Base-by-base conservation (phyloP, 164 flowering plant genomes). In the Stephania cephalantha region DNA sequence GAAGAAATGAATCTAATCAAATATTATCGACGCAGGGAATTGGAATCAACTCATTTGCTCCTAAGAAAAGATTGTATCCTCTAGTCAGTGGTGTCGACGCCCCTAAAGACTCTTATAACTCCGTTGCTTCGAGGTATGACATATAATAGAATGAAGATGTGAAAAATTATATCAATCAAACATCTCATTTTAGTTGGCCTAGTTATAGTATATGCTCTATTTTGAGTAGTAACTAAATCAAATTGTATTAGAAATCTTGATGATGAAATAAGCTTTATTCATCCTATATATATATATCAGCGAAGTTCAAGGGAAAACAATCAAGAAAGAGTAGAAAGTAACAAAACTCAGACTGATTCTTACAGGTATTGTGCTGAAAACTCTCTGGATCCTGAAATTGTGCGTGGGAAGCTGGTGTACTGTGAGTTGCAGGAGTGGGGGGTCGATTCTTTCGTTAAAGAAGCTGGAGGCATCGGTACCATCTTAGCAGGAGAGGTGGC, bases 341-440 rank as follows among this genome's bases (percentile, higher is more conserved):
- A 81, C 44, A 44, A 46, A 1, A 7, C 35, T 78, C 18, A 1
- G 25, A 7, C 1, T 13, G 18, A 69, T 42, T 44, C 9, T 17
- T 35, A 9, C 78, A 87, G 90, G 78, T 84, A 53, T 65, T 91
- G 95, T 63, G 0, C 69, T 9, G 82, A 81, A 6, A 70, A 77
- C n/a, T 67, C 94, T 44, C 71, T 93, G 82, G 93, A 90, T 69
- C 87, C 90, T 12, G 45, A 45, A 0, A 88, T 86, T 82, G 95
- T 90, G 61, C 87, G 83, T 42, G 95, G 91, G 30, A 93, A 88
- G 83, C 73, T 93, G 13, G 86, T 93, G 1, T 77, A 72, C 70
- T 93, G 95, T 76, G 50, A 80, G 67, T 71, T 86, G 50, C 63
- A 20, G 18, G 13, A 31, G 3, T 76, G 85, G 87, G 89, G 91